Evolutionary conservation across 257 asterid genomes (phyloP).

Genomic region (Rhazya stricta): DNA sequence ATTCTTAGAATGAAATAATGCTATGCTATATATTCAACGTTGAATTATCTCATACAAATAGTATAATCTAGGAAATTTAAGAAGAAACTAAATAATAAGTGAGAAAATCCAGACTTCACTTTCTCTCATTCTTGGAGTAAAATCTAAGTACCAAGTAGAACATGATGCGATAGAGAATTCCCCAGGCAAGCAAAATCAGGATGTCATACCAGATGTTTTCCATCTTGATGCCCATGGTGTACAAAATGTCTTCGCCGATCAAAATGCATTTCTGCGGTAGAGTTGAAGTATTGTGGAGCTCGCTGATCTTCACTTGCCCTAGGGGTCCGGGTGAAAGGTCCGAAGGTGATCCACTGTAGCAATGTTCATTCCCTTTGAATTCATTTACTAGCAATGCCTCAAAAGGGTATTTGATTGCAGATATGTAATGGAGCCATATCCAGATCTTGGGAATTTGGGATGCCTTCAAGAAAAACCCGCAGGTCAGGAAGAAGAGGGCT

Average conservation of each 20-base stretch:
- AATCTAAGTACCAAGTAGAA: conserved; percentile 37
- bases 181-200: conserved; percentile 35
- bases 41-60: background rate
- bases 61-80: background rate
- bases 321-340: conserved; percentile 85
- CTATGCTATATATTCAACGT: too few relatives aligned
- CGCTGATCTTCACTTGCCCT: conserved; percentile 57
- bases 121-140: conserved; percentile 36
- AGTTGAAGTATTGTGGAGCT: conserved; percentile 40
- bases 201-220: conserved; percentile 32
- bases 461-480: conserved; percentile 78
- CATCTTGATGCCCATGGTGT: conserved; percentile 36
- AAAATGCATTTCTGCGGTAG: conserved; percentile 36
- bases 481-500: conserved; percentile 79
- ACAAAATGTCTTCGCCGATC: conserved; percentile 72
- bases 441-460: conserved; percentile 63
- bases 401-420: conserved; percentile 87
- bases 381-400: conserved; percentile 79
- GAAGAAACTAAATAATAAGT: background rate
- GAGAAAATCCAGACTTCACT: conserved; percentile 1
- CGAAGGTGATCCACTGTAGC: conserved; percentile 41
- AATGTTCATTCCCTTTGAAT: conserved; percentile 48
- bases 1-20: too few relatives aligned
- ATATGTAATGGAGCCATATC: conserved; percentile 81
- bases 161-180: conserved; percentile 28